Percentiles rank a stretch among this genome's conserved stretches.
These are phyloP conservation scores for Diaporthe humulicola DNA, from an alignment of 2,329 filamentous ascomycete genomes.

Conservation along the genomic window DNA sequence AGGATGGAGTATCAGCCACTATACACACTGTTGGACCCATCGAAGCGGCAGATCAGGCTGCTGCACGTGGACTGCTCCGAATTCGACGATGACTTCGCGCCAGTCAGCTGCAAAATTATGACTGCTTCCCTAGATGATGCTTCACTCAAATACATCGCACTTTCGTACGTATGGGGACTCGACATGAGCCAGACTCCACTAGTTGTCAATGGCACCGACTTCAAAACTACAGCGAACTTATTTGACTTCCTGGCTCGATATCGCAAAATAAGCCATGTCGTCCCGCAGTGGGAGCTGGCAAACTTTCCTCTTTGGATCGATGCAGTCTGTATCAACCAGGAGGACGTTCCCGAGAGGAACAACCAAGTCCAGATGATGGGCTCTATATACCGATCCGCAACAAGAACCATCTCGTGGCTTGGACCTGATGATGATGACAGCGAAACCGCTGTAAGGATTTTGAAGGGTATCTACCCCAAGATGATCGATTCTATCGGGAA, in stretches of 20 bases:
- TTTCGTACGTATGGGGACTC: slow-evolving; percentile 7
- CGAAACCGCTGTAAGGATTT: not conserved
- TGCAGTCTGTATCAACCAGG: slow-evolving; percentile 19
- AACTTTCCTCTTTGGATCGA: slow-evolving; percentile 52
- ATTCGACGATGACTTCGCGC: not conserved
- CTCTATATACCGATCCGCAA: not conserved
- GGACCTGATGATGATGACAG: not conserved
- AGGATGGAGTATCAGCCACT: not conserved
- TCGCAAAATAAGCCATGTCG: not conserved
- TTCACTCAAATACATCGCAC: not conserved
- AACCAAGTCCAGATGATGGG: slow-evolving; percentile 24
- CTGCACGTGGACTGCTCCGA: not conserved
- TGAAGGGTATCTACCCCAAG: not conserved
- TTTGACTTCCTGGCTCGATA: slow-evolving; percentile 10
- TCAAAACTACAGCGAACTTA: not conserved
- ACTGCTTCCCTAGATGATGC: not conserved
- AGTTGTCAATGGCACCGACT: not conserved
- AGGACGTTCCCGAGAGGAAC: slow-evolving; percentile 9
- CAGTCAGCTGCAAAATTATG: not conserved
- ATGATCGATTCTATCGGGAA: not conserved
- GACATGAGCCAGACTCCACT: not conserved
- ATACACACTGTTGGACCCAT: not conserved
- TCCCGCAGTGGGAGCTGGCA: slow-evolving; percentile 11
- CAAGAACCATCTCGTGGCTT: not conserved
- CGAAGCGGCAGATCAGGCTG: not conserved